phyloP scores from a whole-genome alignment of 176 grass and related monocot genomes.

The Tuctoria greenei region DNA sequence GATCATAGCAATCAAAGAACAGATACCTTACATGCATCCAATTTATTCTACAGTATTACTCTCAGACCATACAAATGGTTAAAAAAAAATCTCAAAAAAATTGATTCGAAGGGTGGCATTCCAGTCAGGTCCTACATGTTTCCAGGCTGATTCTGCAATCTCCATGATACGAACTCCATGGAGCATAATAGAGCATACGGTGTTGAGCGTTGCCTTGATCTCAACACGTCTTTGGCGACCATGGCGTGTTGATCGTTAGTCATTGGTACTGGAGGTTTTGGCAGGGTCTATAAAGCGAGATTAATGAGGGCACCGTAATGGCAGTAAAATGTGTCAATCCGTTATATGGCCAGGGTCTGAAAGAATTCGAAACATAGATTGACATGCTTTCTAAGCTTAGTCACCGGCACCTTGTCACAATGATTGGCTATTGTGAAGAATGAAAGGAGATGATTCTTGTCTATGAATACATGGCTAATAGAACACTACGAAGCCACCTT shows the following conservation, averaged over 20 bases:
- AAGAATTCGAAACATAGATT: constrained; percentile 95
- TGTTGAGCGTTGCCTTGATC: too few species aligned
- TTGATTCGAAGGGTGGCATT: too few species aligned
- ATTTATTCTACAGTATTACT: too few species aligned
- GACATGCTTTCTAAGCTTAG: constrained; percentile 96
- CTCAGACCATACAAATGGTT: too few species aligned
- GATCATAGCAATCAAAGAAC: not conserved
- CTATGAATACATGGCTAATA: constrained; percentile 97
- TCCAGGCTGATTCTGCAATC: too few species aligned
- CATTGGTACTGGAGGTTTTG: constrained; percentile 85
- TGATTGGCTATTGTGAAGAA: constrained; percentile 98
- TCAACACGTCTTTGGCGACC: too few species aligned
- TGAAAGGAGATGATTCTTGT: constrained; percentile 92
- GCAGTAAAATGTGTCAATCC: constrained; percentile 80
- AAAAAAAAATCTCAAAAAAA: too few species aligned
- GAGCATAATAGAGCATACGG: too few species aligned
- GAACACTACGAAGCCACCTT: constrained; percentile 87
- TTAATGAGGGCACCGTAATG: constrained; percentile 57
- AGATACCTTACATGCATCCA: too few species aligned
- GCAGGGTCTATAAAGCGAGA: constrained; percentile 81
- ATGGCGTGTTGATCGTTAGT: too few species aligned
- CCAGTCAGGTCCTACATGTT: too few species aligned
- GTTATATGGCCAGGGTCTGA: constrained; percentile 74
- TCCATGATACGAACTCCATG: too few species aligned
- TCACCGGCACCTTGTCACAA: constrained; percentile 86